phyloP scores from a whole-genome alignment of 2,329 filamentous ascomycete genomes.

The Rhynchosporium agropyri region DNA sequence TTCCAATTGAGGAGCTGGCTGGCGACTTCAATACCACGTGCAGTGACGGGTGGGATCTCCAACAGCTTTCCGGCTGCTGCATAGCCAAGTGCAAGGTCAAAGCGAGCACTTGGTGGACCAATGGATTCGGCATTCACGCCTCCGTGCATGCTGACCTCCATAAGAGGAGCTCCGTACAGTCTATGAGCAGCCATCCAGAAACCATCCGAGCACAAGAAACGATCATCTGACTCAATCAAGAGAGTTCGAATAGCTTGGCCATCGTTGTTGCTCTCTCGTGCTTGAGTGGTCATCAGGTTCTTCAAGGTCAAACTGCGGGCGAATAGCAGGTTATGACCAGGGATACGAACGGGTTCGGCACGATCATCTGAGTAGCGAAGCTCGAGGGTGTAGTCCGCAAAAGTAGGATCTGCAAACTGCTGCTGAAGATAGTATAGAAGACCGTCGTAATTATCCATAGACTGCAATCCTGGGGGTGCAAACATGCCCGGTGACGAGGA shows the following conservation, averaged over 20 bases:
- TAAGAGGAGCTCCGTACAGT: conserved; percentile 58
- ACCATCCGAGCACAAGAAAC: conserved; percentile 57
- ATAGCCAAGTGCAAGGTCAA: conserved; percentile 64
- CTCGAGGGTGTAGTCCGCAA: conserved; percentile 52
- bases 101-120: conserved; percentile 48
- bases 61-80: conserved; percentile 64
- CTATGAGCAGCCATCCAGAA: conserved; percentile 61
- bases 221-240: conserved; percentile 53
- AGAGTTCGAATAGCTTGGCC: conserved; percentile 44
- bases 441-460: conserved; percentile 43
- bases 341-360: conserved; percentile 49
- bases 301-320: conserved; percentile 53
- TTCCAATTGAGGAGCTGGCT: conserved; percentile 62
- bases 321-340: conserved; percentile 58
- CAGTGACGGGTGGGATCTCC: conserved; percentile 55
- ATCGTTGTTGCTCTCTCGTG: conserved; percentile 38
- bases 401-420: conserved; percentile 46
- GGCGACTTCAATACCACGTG: conserved; percentile 62
- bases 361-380: conserved; percentile 49
- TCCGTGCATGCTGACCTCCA: conserved; percentile 40
- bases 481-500: conserved; percentile 25
- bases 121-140: conserved; percentile 32
- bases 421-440: conserved; percentile 46
- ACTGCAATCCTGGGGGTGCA: conserved; percentile 33
- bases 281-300: conserved; percentile 39